Base-by-base conservation (phyloP, 1,139 yeast species). In the Sugiyamaella xylanicola region DNA sequence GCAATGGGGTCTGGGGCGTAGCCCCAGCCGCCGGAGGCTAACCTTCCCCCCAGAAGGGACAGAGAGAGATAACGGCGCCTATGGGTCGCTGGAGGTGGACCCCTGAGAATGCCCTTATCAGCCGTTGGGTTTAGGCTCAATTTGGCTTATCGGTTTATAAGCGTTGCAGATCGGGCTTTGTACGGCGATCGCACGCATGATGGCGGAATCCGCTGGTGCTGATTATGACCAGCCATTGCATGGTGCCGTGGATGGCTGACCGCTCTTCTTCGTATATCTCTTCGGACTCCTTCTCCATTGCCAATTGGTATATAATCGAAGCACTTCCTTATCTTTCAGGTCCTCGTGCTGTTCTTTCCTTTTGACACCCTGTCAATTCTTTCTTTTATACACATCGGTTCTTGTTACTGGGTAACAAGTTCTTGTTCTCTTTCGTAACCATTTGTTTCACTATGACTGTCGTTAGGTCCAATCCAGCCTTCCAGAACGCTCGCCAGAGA, bases 401-500 rank as follows among this genome's bases (percentile, higher is more conserved):
- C 29, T 25, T 25, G 29, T 25, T 25, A 25, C 5, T 9, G 29
- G 9, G 9, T 25, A 5, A 25, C 29, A 25, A 25, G 29, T 25
- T 9, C 5, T 25, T 9, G 29, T 35, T 29, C 25, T 15, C n/a
- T n/a, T n/a, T 5, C 7, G 7, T 36, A 20, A 25, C 21, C 19
- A 42, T 8, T n/a, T 19, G 19, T n/a, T n/a, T 4, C 3, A 42
- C 2, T 17, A 53, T 53, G 56, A 48, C 56, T 25, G 25, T 50
- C 16, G 42, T 53, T 36, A 48, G 49, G 37, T 36, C 53, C 13
- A 53, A 53, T 37, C 56, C 56, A 15, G 56, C 56, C 11, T 53
- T 53, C 42, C 37, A 32, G 25, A 48, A 45, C 29, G 53, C 50
- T 22, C 39, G 49, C 49, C 45, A 43, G 29, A 27, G 52, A 27